These are phyloP conservation scores for Diospyros kaki DNA, from an alignment of 148 eudicot genomes.

Conservation along the genomic window DNA sequence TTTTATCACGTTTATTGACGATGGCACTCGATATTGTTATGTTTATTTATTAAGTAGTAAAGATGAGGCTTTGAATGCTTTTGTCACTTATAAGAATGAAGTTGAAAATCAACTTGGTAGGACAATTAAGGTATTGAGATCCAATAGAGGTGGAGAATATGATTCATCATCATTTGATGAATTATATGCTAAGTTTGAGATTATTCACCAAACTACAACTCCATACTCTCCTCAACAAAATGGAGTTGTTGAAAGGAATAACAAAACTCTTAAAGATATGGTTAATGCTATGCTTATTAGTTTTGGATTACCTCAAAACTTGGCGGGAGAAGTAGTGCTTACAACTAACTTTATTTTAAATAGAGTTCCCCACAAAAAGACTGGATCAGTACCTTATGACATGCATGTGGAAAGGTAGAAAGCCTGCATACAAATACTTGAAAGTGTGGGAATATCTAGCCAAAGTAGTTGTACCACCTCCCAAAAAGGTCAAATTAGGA, in stretches of 20 bases:
- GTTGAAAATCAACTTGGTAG: constrained; percentile 1
- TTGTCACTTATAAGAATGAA: background rate
- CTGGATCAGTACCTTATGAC: too few species aligned
- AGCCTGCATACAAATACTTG: background rate
- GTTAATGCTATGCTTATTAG: background rate
- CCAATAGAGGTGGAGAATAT: too few species aligned
- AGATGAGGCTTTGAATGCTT: background rate
- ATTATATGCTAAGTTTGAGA: background rate
- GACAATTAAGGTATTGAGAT: too few species aligned
- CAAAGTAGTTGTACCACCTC: background rate
- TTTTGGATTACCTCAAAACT: background rate
- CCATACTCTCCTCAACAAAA: background rate
- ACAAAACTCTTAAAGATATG: background rate
- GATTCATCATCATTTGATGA: background rate
- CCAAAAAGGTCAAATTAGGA: background rate
- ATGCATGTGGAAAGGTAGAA: too few species aligned
- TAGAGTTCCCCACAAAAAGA: background rate
- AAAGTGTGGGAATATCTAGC: background rate
- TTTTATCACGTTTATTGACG: background rate
- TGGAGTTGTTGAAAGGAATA: background rate
- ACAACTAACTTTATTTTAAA: background rate
- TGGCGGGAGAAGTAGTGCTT: background rate
- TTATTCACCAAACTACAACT: background rate
- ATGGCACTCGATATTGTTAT: background rate
- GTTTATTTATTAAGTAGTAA: background rate